Evolutionary conservation across 768 basidiomycete species (phyloP), one percentile per base, ranked within the genome.

Genomic region (Lactarius sanguifluus): DNA sequence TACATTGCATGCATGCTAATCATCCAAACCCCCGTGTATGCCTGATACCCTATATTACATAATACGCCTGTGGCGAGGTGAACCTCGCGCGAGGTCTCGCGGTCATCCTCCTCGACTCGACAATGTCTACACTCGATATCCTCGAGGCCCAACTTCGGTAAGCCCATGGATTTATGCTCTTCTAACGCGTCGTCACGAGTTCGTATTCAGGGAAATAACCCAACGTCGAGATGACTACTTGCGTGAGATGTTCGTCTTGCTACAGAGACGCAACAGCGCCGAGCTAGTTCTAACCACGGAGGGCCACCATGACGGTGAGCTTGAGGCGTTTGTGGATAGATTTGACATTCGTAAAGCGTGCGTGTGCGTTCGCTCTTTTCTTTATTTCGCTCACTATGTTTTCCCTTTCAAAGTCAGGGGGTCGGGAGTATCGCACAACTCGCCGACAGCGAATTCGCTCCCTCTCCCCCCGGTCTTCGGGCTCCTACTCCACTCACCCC

Each of bases 221-320:
- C 76, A 81, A 57, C 86, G 85, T 70, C 81, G 90, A 75, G 88
- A 89, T 86, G 86, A 79, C 61, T 81, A 91, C 58, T 81, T 92
- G 74, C 81, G 81, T 52, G 84, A 91, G 75, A 86, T 92, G 85
- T 89, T 84, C 77, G 76, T 78, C 61, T 83, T 92, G 80, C 81
- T 90, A 58, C 81, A 80, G 64, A 80, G 80, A 64, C 83, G 84
- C 71, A 78, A 83, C 60, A 78, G 78, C 69, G 72, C 82, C 54
- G 82, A 82, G 28, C 66, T 77, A 40, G 68, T 81, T 45, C 72
- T 83, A 36, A 63, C 80, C 20, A 75, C 79, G 28, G 79, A 81
- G 41, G 75, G 79, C 57, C 80, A 79, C 32, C 73, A 71, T 41
- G 75, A 70, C 20, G 74, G 76, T n/a, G 80, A 77, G 47, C 62